Evolutionary conservation across 2,329 filamentous ascomycete genomes (phyloP).

Genomic region (Cladorrhinum sp.): DNA sequence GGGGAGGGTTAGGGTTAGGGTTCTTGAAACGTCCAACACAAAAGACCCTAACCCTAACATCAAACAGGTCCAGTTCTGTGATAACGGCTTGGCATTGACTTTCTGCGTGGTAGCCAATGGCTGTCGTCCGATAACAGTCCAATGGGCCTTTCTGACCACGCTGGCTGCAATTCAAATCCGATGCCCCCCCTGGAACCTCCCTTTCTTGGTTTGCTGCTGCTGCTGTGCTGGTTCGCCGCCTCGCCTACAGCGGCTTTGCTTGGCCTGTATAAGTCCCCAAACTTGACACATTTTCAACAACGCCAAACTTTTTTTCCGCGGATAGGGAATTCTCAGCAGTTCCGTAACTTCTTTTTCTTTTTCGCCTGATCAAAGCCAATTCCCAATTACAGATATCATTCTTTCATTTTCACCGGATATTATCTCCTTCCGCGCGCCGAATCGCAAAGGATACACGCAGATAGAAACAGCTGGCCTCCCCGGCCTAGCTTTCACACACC

Average conservation of each 20-base stretch:
- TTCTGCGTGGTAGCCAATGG: slow-evolving; percentile 13
- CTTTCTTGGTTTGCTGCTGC: no score
- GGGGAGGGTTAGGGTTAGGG: slow-evolving; percentile 5
- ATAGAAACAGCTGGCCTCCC: neutral
- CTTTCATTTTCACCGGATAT: neutral
- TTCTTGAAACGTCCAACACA: neutral
- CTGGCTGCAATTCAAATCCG: slow-evolving; percentile 22
- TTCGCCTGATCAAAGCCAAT: no score
- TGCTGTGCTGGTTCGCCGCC: neutral
- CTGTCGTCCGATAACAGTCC: slow-evolving; percentile 4
- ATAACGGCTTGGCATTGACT: slow-evolving; percentile 2
- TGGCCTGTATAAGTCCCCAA: neutral
- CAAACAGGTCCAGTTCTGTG: neutral
- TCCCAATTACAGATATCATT: neutral
- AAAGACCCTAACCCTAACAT: neutral
- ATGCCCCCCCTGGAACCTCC: neutral
- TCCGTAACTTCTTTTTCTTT: neutral
- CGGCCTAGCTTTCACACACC: neutral
- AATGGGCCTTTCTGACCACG: slow-evolving; percentile 22
- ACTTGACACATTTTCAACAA: neutral
- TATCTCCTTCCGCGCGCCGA: neutral
- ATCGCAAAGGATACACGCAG: neutral
- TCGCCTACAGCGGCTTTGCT: no score
- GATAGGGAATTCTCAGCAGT: neutral
- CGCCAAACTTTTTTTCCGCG: neutral